Base-by-base conservation (phyloP, 169 alveolate species). In the Plasmodium inui region DNA sequence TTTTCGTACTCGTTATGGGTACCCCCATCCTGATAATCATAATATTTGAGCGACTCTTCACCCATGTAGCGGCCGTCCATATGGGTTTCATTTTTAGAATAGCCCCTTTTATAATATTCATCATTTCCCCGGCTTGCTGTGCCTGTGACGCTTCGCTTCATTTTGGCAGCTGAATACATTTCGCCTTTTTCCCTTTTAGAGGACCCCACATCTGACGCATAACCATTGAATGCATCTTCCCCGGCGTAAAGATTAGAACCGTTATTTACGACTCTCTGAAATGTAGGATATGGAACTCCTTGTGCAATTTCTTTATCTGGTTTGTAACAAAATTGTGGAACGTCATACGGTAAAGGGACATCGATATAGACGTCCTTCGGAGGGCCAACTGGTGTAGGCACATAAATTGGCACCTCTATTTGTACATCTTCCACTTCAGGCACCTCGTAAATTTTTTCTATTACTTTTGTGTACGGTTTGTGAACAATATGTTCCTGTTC, bases 371-470 rank as follows among this genome's bases (percentile, higher is more conserved):
- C 83, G 55, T 89, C 91, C 46, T 89, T 44, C 22, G 94, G 94
- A 30, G 94, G 94, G 28, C 94, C 94, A 37, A 89, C 73, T 39
- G 94, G 94, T 5, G 94, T 89, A 28, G 94, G 94, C 37, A 89
- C 94, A 89, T 89, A 89, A 80, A 80, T 70, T 37, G 94, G 94
- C 61, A 89, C 91, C 84, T 89, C 94, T 39, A 89, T 70, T 79
- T 89, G 83, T 14, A 89, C 79, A 67, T 89, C 96, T 71, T 94
- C 95, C 30, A 94, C 78, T 41, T 92, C 94, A 26, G 96, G 96
- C 30, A 90, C 84, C 61, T 94, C 96, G 3, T 86, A 82, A 71
- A 94, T 83, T 74, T 94, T 94, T 76, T 94, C 96, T 32, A 84
- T 71, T 28, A 84, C 57, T 55, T 94, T 90, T 82, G 57, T 81